Base-by-base conservation (phyloP, 2,329 filamentous ascomycete genomes). In the Curvularia verruculosa region DNA sequence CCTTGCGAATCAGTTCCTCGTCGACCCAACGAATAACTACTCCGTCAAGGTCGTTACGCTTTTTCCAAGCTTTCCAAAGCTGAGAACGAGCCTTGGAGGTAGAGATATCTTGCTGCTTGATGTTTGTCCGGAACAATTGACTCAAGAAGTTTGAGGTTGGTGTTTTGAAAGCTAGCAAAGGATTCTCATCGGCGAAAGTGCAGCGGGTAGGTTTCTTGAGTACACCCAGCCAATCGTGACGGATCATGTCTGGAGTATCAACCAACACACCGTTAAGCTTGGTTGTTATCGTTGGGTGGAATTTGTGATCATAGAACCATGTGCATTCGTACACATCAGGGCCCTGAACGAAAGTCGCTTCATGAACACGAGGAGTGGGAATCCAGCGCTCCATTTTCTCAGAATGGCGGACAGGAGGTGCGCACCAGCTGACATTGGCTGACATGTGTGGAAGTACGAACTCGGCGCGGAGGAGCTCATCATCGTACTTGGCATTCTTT, bases 401-500 rank as follows among this genome's bases (percentile, higher is more conserved):
- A 3, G 80, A 78, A 60, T 81, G 80, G 18, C 78, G 78, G 36
- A 78, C 75, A 3, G 82, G 82, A 52, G 82, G 81, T 28, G 80
- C 81, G 62, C 80, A 82, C 83, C 83, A 85, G 23, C 81, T 81
- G 2, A 85, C 81, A 13, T 81, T 83, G 61, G 80, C 81, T 39
- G 78, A 83, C 59, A 84, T 80, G 64, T 85, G 82, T 3, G 81
- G 78, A 50, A 85, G 75, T 0, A 80, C 77, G 59, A 83, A 85
- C 58, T 85, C 83, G 0, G 82, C 83, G 46, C 83, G 78, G 2
- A 85, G 76, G n/a, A 85, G 75, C 56, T 84, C 83, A 64, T 84
- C 83, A 23, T 81, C 81, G 54, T 82, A 83, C 34, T 78, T 80
- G 12, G 82, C 79, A 54, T 81, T 81, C 64, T 83, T 82, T 41